phyloP scores from a whole-genome alignment of 805 yeast genomes.

The Lipomyces yamanashiensis region DNA sequence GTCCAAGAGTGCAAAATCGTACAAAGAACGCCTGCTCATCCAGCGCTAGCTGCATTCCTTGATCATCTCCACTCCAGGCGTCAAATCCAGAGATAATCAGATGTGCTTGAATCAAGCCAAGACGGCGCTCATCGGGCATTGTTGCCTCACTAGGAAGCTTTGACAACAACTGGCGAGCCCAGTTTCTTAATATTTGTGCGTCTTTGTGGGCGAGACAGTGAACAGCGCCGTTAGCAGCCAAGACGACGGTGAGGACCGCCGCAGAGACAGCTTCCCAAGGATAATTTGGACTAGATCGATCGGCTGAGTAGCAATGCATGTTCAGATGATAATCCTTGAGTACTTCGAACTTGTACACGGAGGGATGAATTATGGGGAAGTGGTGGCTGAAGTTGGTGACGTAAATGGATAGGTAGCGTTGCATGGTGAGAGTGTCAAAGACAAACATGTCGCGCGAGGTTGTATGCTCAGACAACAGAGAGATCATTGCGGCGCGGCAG shows the following conservation, averaged over 20 bases:
- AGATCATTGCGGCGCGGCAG: conserved; percentile 21
- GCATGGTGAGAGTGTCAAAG: conserved; percentile 21
- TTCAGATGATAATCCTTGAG: conserved; percentile 6
- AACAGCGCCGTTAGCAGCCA: conserved; percentile 22
- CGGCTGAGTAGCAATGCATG: background rate
- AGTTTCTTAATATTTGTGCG: conserved; percentile 17
- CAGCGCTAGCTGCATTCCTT: conserved; percentile 17
- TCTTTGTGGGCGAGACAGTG: conserved; percentile 16
- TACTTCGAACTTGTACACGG: conserved; percentile 14
- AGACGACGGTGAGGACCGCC: conserved; percentile 11
- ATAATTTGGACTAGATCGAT: background rate
- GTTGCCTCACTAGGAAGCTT: conserved; percentile 18
- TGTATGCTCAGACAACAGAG: conserved; percentile 10
- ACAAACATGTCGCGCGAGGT: conserved; percentile 8
- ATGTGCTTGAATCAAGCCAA: conserved; percentile 17
- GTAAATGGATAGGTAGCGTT: conserved; percentile 15
- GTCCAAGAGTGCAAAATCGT: conserved; percentile 14
- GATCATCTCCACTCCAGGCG: conserved; percentile 27
- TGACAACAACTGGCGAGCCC: conserved; percentile 18
- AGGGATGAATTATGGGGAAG: conserved; percentile 21
- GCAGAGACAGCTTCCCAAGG: conserved; percentile 24
- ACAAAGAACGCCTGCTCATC: conserved; percentile 27
- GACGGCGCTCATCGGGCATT: conserved; percentile 21
- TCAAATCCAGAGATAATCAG: conserved; percentile 20
- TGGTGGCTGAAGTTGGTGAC: conserved; percentile 16